A percentile compares a stretch with the other conserved stretches of the same genome.
phyloP scores from a whole-genome alignment of 2,329 filamentous ascomycete species.

The Emmonsia crescens region DNA sequence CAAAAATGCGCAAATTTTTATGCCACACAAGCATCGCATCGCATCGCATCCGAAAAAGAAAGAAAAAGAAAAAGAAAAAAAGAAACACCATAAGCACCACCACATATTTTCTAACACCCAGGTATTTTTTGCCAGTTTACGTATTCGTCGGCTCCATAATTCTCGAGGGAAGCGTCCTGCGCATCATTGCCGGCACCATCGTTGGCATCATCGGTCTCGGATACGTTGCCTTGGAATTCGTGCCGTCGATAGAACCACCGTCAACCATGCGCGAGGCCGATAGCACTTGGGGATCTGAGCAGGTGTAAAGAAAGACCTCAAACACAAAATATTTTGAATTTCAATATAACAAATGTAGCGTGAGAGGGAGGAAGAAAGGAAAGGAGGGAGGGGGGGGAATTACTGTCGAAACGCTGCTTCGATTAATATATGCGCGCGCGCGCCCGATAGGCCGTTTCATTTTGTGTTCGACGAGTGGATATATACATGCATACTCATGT shows the following conservation, averaged over 20 bases:
- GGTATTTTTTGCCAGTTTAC: slow-evolving; percentile 68
- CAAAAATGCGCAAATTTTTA: too few relatives aligned
- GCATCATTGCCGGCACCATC: slow-evolving; percentile 65
- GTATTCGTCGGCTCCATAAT: slow-evolving; percentile 86
- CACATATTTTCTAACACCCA: neutral
- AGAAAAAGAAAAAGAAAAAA: too few relatives aligned
- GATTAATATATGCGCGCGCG: too few relatives aligned
- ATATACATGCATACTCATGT: neutral
- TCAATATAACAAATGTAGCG: too few relatives aligned
- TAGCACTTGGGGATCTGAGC: slow-evolving; percentile 64
- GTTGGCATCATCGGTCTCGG: slow-evolving; percentile 67
- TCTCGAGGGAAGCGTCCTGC: slow-evolving; percentile 55
- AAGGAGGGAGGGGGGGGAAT: neutral
- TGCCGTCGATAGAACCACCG: slow-evolving; percentile 68
- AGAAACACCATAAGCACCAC: too few relatives aligned
- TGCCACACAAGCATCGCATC: too few relatives aligned
- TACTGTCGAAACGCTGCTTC: too few relatives aligned
- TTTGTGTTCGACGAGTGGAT: neutral
- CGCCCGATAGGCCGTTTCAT: neutral
- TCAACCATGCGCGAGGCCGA: slow-evolving; percentile 73
- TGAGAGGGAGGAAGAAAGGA: neutral
- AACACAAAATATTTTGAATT: too few relatives aligned
- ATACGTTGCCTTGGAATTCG: slow-evolving; percentile 66
- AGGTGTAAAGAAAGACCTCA: slow-evolving; percentile 50
- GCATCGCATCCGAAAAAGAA: too few relatives aligned